phyloP scores from a whole-genome alignment of 164 flowering plant species.

The Hamamelis virginiana region DNA sequence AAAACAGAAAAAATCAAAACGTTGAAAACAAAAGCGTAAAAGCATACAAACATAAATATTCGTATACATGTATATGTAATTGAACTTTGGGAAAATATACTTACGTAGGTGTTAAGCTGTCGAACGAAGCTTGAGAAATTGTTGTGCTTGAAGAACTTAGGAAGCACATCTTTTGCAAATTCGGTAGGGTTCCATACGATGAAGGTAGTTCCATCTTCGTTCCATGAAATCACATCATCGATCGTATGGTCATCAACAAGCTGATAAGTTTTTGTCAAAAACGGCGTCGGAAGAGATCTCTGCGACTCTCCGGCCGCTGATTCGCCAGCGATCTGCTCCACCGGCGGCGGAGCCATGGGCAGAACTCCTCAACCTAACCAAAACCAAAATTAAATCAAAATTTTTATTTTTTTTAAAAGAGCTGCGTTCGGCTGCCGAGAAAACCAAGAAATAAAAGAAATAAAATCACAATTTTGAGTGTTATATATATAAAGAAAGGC shows the following conservation, averaged over 20 bases:
- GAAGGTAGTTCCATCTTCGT: slow-evolving; percentile 61
- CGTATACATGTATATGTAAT: background rate
- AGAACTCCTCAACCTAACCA: background rate
- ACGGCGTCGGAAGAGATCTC: slow-evolving; percentile 60
- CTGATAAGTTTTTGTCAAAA: slow-evolving; percentile 61
- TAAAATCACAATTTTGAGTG: no score
- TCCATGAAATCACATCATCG: slow-evolving; percentile 73
- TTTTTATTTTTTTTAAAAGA: background rate
- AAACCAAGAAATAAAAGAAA: no score
- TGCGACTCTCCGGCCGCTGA: slow-evolving; percentile 28
- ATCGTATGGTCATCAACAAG: slow-evolving; percentile 54
- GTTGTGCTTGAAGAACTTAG: slow-evolving; percentile 65
- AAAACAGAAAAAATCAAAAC: background rate
- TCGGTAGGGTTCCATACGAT: slow-evolving; percentile 64
- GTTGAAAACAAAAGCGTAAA: no score
- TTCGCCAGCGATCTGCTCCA: slow-evolving; percentile 30
- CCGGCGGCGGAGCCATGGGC: slow-evolving; percentile 31
- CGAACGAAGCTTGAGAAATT: slow-evolving; percentile 76
- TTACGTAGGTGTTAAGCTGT: slow-evolving; percentile 72
- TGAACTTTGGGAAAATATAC: background rate
- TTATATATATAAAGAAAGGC: no score
- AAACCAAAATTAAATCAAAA: background rate
- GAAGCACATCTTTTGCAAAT: slow-evolving; percentile 69
- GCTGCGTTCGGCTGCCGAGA: no score
- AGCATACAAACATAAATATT: background rate